phyloP scores from a whole-genome alignment of 129 eudicot genomes.

The Centaurea solstitialis region DNA sequence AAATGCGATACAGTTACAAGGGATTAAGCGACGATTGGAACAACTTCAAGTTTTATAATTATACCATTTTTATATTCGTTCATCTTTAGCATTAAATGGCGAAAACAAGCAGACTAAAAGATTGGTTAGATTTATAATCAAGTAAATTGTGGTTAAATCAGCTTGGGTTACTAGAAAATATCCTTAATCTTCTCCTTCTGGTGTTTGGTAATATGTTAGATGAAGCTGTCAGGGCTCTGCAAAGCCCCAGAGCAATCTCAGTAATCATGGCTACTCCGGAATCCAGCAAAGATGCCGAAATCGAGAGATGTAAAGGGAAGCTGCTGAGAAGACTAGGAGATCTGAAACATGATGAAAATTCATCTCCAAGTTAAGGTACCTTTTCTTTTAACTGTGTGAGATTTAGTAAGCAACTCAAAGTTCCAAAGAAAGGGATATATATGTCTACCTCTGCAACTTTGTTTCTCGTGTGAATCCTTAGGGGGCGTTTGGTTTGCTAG shows the following conservation, averaged over 20 bases:
- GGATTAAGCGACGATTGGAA: too few species aligned
- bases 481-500: neutral
- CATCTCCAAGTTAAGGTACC: neutral
- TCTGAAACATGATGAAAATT: conserved; percentile 27
- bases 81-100: too few species aligned
- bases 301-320: conserved; percentile 52
- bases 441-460: neutral
- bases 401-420: neutral
- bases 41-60: too few species aligned
- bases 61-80: too few species aligned
- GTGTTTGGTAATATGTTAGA: conserved; percentile 37
- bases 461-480: neutral
- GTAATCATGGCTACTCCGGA: conserved; percentile 61
- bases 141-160: neutral
- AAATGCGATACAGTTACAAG: too few species aligned
- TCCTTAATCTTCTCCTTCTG: neutral
- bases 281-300: conserved; percentile 54
- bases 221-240: conserved; percentile 65
- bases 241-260: conserved; percentile 64
- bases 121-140: too few species aligned
- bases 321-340: conserved; percentile 66
- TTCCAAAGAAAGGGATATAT: neutral
- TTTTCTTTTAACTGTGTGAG: neutral
- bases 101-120: too few species aligned
- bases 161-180: neutral